These are phyloP conservation scores for Lactifluus volemus DNA, from an alignment of 768 basidiomycete genomes.

Conservation along the genomic window DNA sequence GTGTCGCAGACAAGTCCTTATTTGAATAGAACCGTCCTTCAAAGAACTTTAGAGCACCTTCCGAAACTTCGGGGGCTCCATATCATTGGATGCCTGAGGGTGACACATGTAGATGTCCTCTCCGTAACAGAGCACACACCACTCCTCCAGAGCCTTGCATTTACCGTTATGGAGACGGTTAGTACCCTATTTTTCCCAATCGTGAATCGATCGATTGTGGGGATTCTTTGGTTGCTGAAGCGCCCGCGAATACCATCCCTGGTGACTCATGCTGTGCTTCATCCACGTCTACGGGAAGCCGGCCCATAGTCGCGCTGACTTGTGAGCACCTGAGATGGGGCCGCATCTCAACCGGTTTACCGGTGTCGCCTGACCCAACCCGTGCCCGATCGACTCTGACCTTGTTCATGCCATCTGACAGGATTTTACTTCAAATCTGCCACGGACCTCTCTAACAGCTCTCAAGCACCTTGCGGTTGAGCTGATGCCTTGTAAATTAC, in stretches of 20 bases:
- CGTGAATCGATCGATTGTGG: conserved; percentile 1
- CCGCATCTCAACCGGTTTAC: neutral
- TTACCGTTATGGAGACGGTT: conserved; percentile 54
- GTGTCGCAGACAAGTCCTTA: conserved; percentile 45
- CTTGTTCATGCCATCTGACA: conserved; percentile 30
- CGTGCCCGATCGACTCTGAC: conserved; percentile 4
- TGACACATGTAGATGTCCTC: conserved; percentile 46
- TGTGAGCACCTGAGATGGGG: neutral
- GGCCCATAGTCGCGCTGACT: neutral
- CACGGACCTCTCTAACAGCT: conserved; percentile 31
- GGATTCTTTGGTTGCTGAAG: neutral
- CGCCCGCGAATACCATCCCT: neutral
- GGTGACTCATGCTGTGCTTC: neutral
- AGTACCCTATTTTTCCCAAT: conserved; percentile 21
- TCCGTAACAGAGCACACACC: conserved; percentile 40
- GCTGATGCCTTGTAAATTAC: conserved; percentile 29
- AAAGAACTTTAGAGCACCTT: conserved; percentile 38
- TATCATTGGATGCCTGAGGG: conserved; percentile 48
- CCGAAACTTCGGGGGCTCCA: conserved; percentile 51
- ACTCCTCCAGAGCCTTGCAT: conserved; percentile 48
- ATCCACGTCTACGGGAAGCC: neutral
- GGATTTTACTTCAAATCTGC: conserved; percentile 20
- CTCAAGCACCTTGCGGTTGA: conserved; percentile 50
- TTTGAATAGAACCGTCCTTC: conserved; percentile 44
- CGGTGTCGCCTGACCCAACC: neutral